These are phyloP conservation scores for Roridomyces roridus DNA, from an alignment of 768 basidiomycete species.

Conservation along the genomic window DNA sequence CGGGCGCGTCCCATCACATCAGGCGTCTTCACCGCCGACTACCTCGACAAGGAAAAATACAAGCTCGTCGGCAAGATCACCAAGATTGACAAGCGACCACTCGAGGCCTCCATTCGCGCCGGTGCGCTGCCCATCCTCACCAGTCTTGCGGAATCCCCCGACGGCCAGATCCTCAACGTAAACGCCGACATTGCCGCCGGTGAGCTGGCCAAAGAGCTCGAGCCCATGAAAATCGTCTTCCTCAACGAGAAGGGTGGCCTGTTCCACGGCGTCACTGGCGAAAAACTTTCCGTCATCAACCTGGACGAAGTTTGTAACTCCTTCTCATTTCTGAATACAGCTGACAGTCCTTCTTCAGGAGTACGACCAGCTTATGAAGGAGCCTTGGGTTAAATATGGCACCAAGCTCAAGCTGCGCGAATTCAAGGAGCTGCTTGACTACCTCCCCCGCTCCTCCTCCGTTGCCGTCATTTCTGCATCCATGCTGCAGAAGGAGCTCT, in stretches of 20 bases:
- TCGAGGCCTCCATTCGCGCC: slow-evolving; percentile 96
- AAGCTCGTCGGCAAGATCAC: slow-evolving; percentile 96
- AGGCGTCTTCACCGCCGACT: slow-evolving; percentile 97
- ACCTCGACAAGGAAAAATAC: slow-evolving; percentile 94
- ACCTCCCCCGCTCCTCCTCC: slow-evolving; percentile 96
- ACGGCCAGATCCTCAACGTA: slow-evolving; percentile 99
- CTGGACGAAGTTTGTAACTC: slow-evolving; percentile 79
- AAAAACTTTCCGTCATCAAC: slow-evolving; percentile 96
- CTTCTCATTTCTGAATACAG: neutral
- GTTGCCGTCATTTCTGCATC: slow-evolving; percentile 97
- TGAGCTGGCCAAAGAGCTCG: slow-evolving; percentile 96
- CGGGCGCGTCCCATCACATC: slow-evolving; percentile 97
- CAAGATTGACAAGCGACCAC: slow-evolving; percentile 91
- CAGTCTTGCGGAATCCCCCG: slow-evolving; percentile 89
- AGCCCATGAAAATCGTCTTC: slow-evolving; percentile 98
- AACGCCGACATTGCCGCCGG: slow-evolving; percentile 99
- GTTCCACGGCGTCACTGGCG: slow-evolving; percentile 96
- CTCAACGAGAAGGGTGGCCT: slow-evolving; percentile 98
- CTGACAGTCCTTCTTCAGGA: slow-evolving; percentile 57
- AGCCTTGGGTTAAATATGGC: slow-evolving; percentile 98
- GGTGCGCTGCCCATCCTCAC: slow-evolving; percentile 97
- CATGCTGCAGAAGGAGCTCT: slow-evolving; percentile 95
- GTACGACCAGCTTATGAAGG: slow-evolving; percentile 95
- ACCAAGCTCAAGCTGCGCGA: slow-evolving; percentile 99
- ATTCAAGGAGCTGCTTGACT: slow-evolving; percentile 98